Evolutionary conservation across 2,329 filamentous ascomycete genomes (phyloP).

Genomic region (Xylariaceae sp.): DNA sequence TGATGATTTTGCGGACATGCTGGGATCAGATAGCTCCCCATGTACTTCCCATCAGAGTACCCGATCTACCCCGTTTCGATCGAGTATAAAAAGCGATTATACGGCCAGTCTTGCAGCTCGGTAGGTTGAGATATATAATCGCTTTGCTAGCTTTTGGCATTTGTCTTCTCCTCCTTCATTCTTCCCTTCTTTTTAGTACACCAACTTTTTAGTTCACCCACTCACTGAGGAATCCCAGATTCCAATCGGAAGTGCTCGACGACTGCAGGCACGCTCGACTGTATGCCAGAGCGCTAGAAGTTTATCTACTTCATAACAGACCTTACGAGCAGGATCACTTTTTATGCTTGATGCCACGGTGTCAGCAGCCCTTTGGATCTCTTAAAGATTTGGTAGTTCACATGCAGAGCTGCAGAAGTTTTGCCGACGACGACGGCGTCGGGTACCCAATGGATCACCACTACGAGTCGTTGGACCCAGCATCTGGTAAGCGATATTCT

Average conservation of each 20-base stretch:
- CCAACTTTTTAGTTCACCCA: neutral
- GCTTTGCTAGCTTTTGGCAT: neutral
- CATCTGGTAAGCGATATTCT: constrained; percentile 10
- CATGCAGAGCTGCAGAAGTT: constrained; percentile 18
- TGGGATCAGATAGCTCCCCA: too few relatives aligned
- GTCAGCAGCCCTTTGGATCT: constrained; percentile 10
- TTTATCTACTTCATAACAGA: constrained; percentile 18
- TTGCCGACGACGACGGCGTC: constrained; percentile 13
- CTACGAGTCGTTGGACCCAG: neutral
- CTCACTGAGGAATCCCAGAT: constrained; percentile 13
- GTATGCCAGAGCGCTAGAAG: constrained; percentile 12
- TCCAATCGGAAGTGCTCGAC: constrained; percentile 16
- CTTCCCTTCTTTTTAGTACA: neutral
- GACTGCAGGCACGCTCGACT: constrained; percentile 21
- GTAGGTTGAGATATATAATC: too few relatives aligned
- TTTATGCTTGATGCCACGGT: constrained; percentile 18
- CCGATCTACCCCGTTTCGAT: too few relatives aligned
- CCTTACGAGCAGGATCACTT: neutral
- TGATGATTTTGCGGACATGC: too few relatives aligned
- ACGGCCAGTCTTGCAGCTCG: too few relatives aligned
- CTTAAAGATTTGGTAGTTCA: constrained; percentile 21
- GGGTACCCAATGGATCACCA: constrained; percentile 16
- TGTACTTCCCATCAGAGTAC: too few relatives aligned
- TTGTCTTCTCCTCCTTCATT: too few relatives aligned
- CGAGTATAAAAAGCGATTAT: too few relatives aligned